Evolutionary conservation across 306 rosid genomes (phyloP), one percentile per base, ranked within the genome.

Genomic region (Prunus mongolica): DNA sequence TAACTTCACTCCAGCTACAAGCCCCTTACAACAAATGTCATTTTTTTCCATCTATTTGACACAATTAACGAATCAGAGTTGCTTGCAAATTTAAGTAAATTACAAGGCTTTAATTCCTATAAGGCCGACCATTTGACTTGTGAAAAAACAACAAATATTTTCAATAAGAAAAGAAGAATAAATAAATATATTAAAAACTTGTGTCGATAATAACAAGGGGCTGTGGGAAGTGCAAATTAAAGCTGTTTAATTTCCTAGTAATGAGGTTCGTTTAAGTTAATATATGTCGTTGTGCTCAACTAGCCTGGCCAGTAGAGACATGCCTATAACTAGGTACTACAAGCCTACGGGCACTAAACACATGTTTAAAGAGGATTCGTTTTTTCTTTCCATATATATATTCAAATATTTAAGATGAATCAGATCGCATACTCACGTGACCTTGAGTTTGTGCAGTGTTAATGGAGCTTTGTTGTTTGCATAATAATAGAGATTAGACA

Each of bases 311-410:
- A 38, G 44, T 61, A 83, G 67, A 81, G 49, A 75, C 74, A 75
- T 27, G 32, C 72, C 51, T 72, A 75, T 72, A 84, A 60, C 69
- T 73, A 78, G 62, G 57, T 78, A 69, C 70, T 71, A 83, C 74
- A 75, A 78, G 81, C 80, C 77, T 58, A 67, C 4, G 71, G 54
- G 28, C 28, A 34, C 24, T 65, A 81, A 76, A 84, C 87, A 84
- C 90, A 80, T 86, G 84, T 84, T 79, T 79, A 80, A 84, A 84
- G 86, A 56, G 74, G 79, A 82, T 78, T 80, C 79, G 79, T 80
- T 84, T 38, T 82, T 82, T 80, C 64, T 69, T 56, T 67, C 28
- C 57, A 51, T 44, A 12, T 65, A 66, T 65, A 66, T 15, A 72
- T 66, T 28, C 11, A 77, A 6, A 74, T 41, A 52, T 38, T 54